Base-by-base conservation (phyloP, 345 rosid genomes). In the Populus deltoides region DNA sequence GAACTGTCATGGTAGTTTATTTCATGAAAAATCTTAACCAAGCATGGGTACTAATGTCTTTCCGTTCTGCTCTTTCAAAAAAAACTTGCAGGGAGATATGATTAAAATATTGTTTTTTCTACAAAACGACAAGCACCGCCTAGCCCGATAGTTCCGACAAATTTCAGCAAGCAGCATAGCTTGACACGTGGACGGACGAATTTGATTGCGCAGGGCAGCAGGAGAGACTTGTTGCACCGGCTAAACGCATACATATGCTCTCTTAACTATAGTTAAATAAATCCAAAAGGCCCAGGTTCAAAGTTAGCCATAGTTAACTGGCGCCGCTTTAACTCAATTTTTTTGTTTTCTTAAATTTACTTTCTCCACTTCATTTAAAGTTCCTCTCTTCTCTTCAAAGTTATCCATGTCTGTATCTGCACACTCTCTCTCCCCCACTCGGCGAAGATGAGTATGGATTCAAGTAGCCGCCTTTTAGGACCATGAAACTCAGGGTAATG, bases 121-220 rank as follows among this genome's bases (percentile, higher is more conserved):
- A 39, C 76, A 77, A 84, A 75, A 83, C 82, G 92, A 88, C 93
- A 86, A 81, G 86, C 88, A 90, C 90, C 88, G 87, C 88, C 86
- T 69, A 79, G 91, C 80, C 88, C 79, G 78, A 27, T 79, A 55
- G 83, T 55, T 69, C 89, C 89, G 87, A 86, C 88, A 83, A 79
- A 80, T 81, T 88, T 87, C 89, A 81, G 86, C 80, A 71, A 39
- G 33, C 29, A 38, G 71, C 53, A 35, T 2, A 13, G 13, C 0
- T 2, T 10, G 86, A 69, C 89, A 87, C 87, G 89, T 89, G 90
- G 81, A 87, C 87, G 89, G 88, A 67, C 76, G 2, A 82, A 86
- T 83, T 57, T 49, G 20, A 55, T 35, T 62, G 5, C 13, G 15
- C 29, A 41, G 70, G 72, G 29, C 75, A 73, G 33, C 53, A 27